These are phyloP conservation scores for Ceratocystis eucalypticola DNA, from an alignment of 2,329 filamentous ascomycete species.

Conservation along the genomic window DNA sequence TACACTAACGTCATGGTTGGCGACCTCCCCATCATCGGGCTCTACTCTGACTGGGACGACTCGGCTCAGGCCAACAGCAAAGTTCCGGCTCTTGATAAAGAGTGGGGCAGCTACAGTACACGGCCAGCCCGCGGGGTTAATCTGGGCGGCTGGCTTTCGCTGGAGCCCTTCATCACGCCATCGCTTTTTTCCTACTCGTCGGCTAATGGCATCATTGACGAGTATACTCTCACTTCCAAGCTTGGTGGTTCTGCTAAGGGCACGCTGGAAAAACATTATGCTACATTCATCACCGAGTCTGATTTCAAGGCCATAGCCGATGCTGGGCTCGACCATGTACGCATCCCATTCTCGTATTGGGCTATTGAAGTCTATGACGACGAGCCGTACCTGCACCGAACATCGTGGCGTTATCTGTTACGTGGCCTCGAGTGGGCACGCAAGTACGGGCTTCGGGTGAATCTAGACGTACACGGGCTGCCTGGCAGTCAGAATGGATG, in stretches of 20 bases:
- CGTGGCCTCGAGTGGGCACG: slow-evolving; percentile 87
- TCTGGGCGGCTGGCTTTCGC: slow-evolving; percentile 79
- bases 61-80: slow-evolving; percentile 61
- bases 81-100: slow-evolving; percentile 61
- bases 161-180: slow-evolving; percentile 92
- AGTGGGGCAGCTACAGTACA: slow-evolving; percentile 63
- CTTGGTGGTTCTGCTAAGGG: slow-evolving; percentile 52
- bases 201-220: slow-evolving; percentile 60
- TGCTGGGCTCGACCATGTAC: slow-evolving; percentile 90
- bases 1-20: slow-evolving; percentile 79
- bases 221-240: slow-evolving; percentile 63
- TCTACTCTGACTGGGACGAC: slow-evolving; percentile 78
- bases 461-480: slow-evolving; percentile 82
- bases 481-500: slow-evolving; percentile 94
- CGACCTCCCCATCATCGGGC: slow-evolving; percentile 78
- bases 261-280: slow-evolving; percentile 81
- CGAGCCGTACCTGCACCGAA: slow-evolving; percentile 77
- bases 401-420: slow-evolving; percentile 85
- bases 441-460: slow-evolving; percentile 81
- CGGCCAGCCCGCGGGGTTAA: slow-evolving; percentile 82
- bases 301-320: slow-evolving; percentile 73
- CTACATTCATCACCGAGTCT: slow-evolving; percentile 70
- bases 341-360: slow-evolving; percentile 94
- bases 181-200: slow-evolving; percentile 67
- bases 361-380: slow-evolving; percentile 70